phyloP scores from a whole-genome alignment of 2,329 filamentous ascomycete genomes.

The Venturiaceae sp. region DNA sequence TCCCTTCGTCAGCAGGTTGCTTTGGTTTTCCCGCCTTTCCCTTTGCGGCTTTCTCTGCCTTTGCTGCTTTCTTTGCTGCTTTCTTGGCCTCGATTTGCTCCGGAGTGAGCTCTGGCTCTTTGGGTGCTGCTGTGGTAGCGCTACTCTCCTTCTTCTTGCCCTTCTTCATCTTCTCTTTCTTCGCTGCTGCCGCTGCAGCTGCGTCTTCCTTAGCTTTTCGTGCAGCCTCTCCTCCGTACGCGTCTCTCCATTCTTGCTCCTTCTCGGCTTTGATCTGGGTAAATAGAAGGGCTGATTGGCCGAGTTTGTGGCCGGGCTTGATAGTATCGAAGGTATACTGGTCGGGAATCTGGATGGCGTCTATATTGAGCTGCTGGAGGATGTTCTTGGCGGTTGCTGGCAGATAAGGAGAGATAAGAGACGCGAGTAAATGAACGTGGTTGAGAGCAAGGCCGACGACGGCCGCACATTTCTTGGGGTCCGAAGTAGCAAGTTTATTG shows the following conservation, averaged over 20 bases:
- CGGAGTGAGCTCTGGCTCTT: slow-evolving; percentile 44
- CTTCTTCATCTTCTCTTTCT: slow-evolving; percentile 40
- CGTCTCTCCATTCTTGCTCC: slow-evolving; percentile 71
- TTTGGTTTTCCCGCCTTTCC: slow-evolving; percentile 45
- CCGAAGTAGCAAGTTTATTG: slow-evolving; percentile 49
- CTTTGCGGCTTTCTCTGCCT: slow-evolving; percentile 34
- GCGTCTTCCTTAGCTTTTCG: slow-evolving; percentile 63
- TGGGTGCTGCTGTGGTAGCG: slow-evolving; percentile 19
- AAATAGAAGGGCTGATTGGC: slow-evolving; percentile 72
- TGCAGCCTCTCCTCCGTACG: slow-evolving; percentile 58
- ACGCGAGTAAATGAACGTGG: slow-evolving; percentile 71
- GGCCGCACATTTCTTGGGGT: slow-evolving; percentile 49
- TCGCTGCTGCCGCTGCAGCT: slow-evolving; percentile 41
- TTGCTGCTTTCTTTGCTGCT: slow-evolving; percentile 49
- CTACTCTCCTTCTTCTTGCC: slow-evolving; percentile 41
- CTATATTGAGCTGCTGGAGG: slow-evolving; percentile 60
- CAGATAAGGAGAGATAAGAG: slow-evolving; percentile 75
- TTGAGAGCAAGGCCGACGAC: slow-evolving; percentile 74
- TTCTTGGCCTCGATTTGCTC: slow-evolving; percentile 63
- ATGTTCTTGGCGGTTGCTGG: slow-evolving; percentile 69
- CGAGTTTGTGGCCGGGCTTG: slow-evolving; percentile 66
- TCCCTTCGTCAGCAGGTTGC: slow-evolving; percentile 37
- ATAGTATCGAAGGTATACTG: slow-evolving; percentile 26
- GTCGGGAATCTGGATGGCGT: slow-evolving; percentile 50
- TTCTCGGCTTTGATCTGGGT: slow-evolving; percentile 74